phyloP scores from a whole-genome alignment of 169 alveolate genomes.

The Eimeria maxima region DNA sequence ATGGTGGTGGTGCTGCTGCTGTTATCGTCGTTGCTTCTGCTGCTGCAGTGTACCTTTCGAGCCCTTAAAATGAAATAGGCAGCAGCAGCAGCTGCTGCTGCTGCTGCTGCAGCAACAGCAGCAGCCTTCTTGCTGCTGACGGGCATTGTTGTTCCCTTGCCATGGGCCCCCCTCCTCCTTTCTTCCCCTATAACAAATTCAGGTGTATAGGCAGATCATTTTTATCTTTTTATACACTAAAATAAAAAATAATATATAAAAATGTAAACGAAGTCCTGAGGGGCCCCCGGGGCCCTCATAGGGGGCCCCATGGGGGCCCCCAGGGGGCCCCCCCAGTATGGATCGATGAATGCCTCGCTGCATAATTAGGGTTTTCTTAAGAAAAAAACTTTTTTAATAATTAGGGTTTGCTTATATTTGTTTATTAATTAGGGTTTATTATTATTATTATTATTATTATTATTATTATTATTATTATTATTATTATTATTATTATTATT shows the following conservation, averaged over 20 bases:
- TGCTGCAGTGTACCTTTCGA: not conserved
- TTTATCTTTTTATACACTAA: no score
- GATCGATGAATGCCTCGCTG: no score
- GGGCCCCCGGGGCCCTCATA: not conserved
- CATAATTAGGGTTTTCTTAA: no score
- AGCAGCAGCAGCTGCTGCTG: not conserved
- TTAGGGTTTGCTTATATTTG: no score
- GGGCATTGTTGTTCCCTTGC: not conserved
- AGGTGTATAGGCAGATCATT: not conserved
- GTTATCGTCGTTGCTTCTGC: not conserved
- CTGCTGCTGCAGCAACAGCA: not conserved
- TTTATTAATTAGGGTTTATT: no score
- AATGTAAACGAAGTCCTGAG: not conserved
- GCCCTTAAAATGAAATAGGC: not conserved
- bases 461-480: no score
- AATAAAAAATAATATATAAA: no score
- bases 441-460: no score
- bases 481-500: no score
- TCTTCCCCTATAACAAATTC: not conserved
- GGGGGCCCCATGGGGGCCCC: no score
- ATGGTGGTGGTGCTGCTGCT: not conserved
- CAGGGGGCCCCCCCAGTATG: no score
- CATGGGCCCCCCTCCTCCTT: not conserved
- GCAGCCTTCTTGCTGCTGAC: not conserved
- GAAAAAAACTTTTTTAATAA: no score